phyloP scores from a whole-genome alignment of 176 grass and related monocot species.

The Alloteropsis semialata region DNA sequence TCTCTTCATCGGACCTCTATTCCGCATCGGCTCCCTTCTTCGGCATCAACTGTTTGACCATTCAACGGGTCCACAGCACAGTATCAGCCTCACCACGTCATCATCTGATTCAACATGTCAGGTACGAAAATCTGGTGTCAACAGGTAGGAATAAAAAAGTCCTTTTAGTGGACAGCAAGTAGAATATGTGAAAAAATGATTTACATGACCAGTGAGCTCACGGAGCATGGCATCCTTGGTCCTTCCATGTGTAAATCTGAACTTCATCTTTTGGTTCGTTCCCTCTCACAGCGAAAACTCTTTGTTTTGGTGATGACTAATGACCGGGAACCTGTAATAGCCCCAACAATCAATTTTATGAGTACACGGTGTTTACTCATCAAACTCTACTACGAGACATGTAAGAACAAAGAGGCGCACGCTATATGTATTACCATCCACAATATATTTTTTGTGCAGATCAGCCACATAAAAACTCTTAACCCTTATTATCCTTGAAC shows the following conservation, averaged over 20 bases:
- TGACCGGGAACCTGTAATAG: no score
- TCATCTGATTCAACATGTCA: no score
- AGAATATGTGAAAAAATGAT: background rate
- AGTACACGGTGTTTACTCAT: background rate
- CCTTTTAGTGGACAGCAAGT: background rate
- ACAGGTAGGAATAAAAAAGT: background rate
- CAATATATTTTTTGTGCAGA: background rate
- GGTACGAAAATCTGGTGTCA: no score
- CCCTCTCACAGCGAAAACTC: slow-evolving; percentile 88
- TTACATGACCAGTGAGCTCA: slow-evolving; percentile 94
- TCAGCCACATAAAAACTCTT: background rate
- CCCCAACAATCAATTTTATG: slow-evolving; percentile 12
- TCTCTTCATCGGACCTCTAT: no score
- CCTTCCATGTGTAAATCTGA: slow-evolving; percentile 99
- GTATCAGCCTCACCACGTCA: no score
- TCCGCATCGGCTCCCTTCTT: no score
- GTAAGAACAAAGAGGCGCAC: background rate
- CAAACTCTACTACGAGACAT: background rate
- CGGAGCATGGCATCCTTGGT: slow-evolving; percentile 83
- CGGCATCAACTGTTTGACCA: no score
- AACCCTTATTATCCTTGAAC: no score
- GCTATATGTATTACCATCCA: background rate
- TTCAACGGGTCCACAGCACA: no score
- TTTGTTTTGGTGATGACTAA: slow-evolving; percentile 78
- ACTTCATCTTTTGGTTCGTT: slow-evolving; percentile 99